phyloP scores from a whole-genome alignment of 1,139 yeast species.

The Hanseniaspora uvarum region DNA sequence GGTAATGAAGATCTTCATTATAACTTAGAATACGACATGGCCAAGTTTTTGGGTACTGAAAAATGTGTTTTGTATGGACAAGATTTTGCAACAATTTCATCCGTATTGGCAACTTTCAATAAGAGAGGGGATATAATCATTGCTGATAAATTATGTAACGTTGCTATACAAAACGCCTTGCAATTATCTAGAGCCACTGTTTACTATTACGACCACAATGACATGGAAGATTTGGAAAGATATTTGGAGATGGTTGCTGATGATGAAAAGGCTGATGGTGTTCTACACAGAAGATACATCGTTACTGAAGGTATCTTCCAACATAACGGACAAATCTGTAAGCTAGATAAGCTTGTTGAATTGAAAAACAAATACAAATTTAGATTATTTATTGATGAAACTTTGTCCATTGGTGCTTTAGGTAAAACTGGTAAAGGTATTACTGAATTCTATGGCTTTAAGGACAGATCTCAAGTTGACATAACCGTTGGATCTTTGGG shows the following conservation, averaged over 20 bases:
- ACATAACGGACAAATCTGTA: constrained; percentile 70
- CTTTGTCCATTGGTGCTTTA: constrained; percentile 72
- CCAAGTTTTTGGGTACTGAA: constrained; percentile 66
- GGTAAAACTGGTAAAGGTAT: constrained; percentile 84
- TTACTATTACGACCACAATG: constrained; percentile 78
- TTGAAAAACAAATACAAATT: constrained; percentile 74
- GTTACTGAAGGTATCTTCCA: constrained; percentile 84
- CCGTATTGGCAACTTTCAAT: constrained; percentile 92
- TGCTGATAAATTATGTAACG: constrained; percentile 69
- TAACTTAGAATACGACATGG: constrained; percentile 63
- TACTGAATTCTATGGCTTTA: constrained; percentile 51
- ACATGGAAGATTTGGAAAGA: constrained; percentile 67
- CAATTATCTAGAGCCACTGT: constrained; percentile 78
- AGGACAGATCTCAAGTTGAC: constrained; percentile 57
- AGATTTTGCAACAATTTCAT: constrained; percentile 80
- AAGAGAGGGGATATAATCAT: constrained; percentile 91
- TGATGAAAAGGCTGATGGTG: constrained; percentile 54
- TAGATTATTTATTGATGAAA: constrained; percentile 77
- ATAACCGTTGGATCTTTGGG: constrained; percentile 85
- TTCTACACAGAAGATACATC: constrained; percentile 71
- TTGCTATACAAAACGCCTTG: constrained; percentile 80
- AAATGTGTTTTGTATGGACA: constrained; percentile 83
- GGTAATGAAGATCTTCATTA: constrained; percentile 93
- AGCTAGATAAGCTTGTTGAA: constrained; percentile 57
- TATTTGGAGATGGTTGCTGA: constrained; percentile 55